These are phyloP conservation scores for Sugiyamaella lignohabitans DNA, from an alignment of 805 yeast genomes.

Conservation along the genomic window DNA sequence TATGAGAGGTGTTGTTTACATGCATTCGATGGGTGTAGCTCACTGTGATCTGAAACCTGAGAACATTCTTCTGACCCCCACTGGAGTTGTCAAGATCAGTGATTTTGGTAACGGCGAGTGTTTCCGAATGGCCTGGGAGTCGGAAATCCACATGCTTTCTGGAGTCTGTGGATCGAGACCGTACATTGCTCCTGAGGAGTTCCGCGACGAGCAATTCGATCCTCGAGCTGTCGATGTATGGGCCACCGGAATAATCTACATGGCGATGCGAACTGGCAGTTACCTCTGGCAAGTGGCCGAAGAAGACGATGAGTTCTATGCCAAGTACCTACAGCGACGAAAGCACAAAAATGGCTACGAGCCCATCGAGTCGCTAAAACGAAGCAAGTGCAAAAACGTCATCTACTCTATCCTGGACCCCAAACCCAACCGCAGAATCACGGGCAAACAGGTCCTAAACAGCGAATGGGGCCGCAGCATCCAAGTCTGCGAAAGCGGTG, in stretches of 20 bases:
- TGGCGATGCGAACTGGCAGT: slow-evolving; percentile 82
- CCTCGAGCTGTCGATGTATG: slow-evolving; percentile 81
- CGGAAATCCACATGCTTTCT: slow-evolving; percentile 51
- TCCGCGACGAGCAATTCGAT: slow-evolving; percentile 49
- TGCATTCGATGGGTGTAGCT: slow-evolving; percentile 3
- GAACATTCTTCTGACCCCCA: slow-evolving; percentile 62
- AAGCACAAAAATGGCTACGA: slow-evolving; percentile 80
- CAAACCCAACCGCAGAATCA: slow-evolving; percentile 74
- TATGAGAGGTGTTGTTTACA: not conserved
- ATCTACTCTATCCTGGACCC: slow-evolving; percentile 91
- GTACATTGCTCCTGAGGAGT: slow-evolving; percentile 89
- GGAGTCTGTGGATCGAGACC: slow-evolving; percentile 85
- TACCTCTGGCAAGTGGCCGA: slow-evolving; percentile 83
- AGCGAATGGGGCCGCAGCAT: slow-evolving; percentile 95
- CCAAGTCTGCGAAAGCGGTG: slow-evolving; percentile 66
- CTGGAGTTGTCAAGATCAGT: not conserved
- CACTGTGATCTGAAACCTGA: slow-evolving; percentile 97
- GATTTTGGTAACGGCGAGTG: slow-evolving; percentile 59
- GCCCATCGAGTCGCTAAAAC: slow-evolving; percentile 76
- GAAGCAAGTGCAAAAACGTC: slow-evolving; percentile 87
- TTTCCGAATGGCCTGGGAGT: slow-evolving; percentile 83
- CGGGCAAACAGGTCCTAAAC: slow-evolving; percentile 76
- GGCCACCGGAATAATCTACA: slow-evolving; percentile 75
- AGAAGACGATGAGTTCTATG: slow-evolving; percentile 71
- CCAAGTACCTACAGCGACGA: slow-evolving; percentile 65